Percentiles rank a stretch among this genome's conserved stretches.
Evolutionary conservation across 306 rosid species (phyloP).

Genomic region (Dalbergia oliveri): DNA sequence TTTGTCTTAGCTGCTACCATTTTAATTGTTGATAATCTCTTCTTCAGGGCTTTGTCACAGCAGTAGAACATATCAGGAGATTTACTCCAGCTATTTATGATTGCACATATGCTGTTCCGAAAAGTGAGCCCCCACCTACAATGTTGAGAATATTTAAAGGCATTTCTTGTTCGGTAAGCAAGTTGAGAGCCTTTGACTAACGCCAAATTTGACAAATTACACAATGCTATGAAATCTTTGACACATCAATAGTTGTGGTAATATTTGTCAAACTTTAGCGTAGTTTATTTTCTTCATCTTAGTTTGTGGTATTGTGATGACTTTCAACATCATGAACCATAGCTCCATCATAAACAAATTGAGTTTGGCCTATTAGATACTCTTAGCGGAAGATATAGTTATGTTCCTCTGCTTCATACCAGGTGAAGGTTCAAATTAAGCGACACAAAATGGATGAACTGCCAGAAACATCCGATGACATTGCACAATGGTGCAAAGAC

Average conservation of each 20-base stretch:
- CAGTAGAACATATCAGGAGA: constrained; percentile 61
- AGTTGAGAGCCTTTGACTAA: constrained; percentile 33
- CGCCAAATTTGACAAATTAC: constrained; percentile 36
- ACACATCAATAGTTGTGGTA: neutral
- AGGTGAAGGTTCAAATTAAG: constrained; percentile 83
- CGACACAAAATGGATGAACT: constrained; percentile 76
- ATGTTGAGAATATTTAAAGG: constrained; percentile 71
- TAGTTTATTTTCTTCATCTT: neutral
- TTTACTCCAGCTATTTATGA: constrained; percentile 84
- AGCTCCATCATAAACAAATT: neutral
- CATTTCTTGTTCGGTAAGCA: constrained; percentile 73
- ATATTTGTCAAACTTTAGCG: neutral
- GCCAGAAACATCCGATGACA: constrained; percentile 76
- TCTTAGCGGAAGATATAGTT: constrained; percentile 4
- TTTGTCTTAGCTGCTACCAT: neutral
- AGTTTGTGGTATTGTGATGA: neutral
- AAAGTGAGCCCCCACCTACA: constrained; percentile 70
- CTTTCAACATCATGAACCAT: neutral
- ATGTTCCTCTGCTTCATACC: constrained; percentile 10
- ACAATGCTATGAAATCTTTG: neutral
- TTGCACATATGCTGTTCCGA: constrained; percentile 75
- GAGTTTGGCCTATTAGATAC: neutral
- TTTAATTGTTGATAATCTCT: constrained; percentile 1
- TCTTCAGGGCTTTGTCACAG: constrained; percentile 84
- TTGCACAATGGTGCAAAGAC: constrained; percentile 90